Evolutionary conservation across 169 alveolate species (phyloP), one percentile per base, ranked within the genome.

Genomic region (Plasmodium coatneyi): DNA sequence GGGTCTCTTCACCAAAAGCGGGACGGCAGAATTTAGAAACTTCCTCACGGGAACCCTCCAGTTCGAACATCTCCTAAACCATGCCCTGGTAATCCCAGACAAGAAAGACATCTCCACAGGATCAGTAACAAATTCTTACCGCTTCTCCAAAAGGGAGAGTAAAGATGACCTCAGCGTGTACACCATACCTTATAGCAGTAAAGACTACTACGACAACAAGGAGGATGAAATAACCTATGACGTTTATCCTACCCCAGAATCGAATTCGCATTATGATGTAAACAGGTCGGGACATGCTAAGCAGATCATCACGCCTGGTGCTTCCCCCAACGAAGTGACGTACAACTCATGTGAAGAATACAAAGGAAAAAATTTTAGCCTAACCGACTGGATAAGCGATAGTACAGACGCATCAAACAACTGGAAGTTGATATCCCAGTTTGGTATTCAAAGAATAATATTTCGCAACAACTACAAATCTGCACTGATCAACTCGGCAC

Each of bases 161-260:
- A 80, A 25, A 80, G 94, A 89, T 52, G 90, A 89, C 52, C 52
- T 89, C 25, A 80, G 94, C 49, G 91, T 89, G 4, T 89, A 89
- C 71, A 71, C 28, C 71, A 80, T 89, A 80, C 94, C 94, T 32
- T 78, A 86, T 86, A 34, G 36, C 14, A 28, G 71, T 32, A 60
- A 66, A 39, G 94, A 89, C 49, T 89, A 80, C 82, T 91, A 89
- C 52, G 49, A 28, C 4, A 12, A 25, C 6, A 16, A 16, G 12
- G 90, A 80, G 16, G 43, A 56, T 1, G 76, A 79, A 10, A 14
- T n/a, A 76, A 41, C 49, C 22, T 32, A 89, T n/a, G 76, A 80
- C 41, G 89, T 89, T 28, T 89, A 89, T 60, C 91, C 94, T 22
- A 89, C 82, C 9, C 91, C 94, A n/a, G 91, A 78, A 60, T 89